phyloP scores from a whole-genome alignment of 768 basidiomycete species.

The Calocera viscosa region DNA sequence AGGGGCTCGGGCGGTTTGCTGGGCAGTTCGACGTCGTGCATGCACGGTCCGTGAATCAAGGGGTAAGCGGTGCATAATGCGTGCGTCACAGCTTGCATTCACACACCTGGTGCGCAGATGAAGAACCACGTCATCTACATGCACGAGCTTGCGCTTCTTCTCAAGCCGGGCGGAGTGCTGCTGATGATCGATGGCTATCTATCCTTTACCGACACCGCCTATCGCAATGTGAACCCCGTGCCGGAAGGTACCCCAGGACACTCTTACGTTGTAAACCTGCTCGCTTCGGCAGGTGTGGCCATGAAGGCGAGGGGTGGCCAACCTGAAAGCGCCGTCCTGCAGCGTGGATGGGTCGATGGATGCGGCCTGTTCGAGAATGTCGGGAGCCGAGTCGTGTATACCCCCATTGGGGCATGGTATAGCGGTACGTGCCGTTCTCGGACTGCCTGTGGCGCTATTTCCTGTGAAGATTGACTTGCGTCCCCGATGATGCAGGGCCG shows the following conservation, averaged over 20 bases:
- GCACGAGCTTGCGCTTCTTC: neutral
- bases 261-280: neutral
- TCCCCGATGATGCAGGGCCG: neutral
- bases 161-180: constrained; percentile 11
- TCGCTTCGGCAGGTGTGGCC: neutral
- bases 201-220: neutral
- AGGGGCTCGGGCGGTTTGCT: constrained; percentile 19
- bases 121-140: neutral
- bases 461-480: neutral
- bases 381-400: neutral
- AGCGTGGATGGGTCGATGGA: neutral
- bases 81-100: neutral
- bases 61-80: constrained; percentile 8
- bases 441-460: neutral
- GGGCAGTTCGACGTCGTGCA: constrained; percentile 23
- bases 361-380: neutral
- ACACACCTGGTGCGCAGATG: neutral
- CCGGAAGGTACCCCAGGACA: neutral
- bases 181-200: constrained; percentile 10
- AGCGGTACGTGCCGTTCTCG: neutral
- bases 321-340: neutral
- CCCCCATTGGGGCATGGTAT: neutral
- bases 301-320: neutral
- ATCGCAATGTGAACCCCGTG: neutral
- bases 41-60: constrained; percentile 23